Evolutionary conservation across 495 filamentous ascomycete genomes (phyloP).

Genomic region (Neurospora sp.): DNA sequence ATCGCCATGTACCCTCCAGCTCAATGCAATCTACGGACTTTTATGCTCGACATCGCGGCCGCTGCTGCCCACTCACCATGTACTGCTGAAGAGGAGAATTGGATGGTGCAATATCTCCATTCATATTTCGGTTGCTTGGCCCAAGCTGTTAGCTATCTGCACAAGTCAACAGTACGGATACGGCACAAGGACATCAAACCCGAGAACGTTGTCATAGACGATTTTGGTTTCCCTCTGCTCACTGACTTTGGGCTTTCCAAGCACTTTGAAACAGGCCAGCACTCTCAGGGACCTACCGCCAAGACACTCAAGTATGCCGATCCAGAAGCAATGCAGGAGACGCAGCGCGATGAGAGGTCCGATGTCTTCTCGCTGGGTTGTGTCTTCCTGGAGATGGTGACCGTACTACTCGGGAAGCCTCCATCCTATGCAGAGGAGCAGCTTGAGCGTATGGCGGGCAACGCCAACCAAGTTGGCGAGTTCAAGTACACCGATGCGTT

Average conservation of each 20-base stretch:
- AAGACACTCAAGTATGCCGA: constrained; percentile 35
- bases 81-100: neutral
- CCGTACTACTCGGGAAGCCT: constrained; percentile 24
- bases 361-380: constrained; percentile 42
- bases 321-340: constrained; percentile 32
- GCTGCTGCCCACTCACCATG: neutral
- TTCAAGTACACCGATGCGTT: constrained; percentile 21
- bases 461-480: neutral
- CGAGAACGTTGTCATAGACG: constrained; percentile 34
- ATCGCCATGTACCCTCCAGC: constrained; percentile 28
- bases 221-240: constrained; percentile 20
- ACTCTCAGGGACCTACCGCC: constrained; percentile 19
- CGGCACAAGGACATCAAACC: constrained; percentile 40
- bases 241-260: constrained; percentile 38
- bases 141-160: constrained; percentile 30
- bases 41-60: constrained; percentile 17
- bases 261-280: constrained; percentile 26
- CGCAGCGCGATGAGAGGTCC: constrained; percentile 27
- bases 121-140: constrained; percentile 25
- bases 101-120: constrained; percentile 15
- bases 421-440: constrained; percentile 18
- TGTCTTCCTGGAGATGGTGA: constrained; percentile 36
- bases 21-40: constrained; percentile 16
- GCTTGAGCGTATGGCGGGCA: constrained; percentile 1
- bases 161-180: constrained; percentile 21